A percentile compares a stretch with the other conserved stretches of the same genome.
Conservation (phyloP, 2,329 filamentous ascomycete species). For the Ceratocystis cubensis region DNA sequence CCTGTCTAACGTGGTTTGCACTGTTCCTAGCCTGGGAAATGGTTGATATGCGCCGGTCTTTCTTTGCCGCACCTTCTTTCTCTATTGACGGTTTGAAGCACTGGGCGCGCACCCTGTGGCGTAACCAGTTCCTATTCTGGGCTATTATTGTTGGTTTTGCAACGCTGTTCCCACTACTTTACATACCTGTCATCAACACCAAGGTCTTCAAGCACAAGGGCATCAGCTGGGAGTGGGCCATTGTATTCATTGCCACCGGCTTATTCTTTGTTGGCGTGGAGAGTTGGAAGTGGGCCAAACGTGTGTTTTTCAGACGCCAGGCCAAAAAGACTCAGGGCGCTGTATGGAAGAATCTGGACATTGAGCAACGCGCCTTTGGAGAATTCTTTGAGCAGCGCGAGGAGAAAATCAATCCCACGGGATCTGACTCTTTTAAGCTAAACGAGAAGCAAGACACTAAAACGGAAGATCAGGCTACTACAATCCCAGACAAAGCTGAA, state of each 20-base stretch:
- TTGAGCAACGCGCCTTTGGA: slow-evolving; percentile 32
- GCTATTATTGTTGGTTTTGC: slow-evolving; percentile 40
- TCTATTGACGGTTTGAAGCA: slow-evolving; percentile 33
- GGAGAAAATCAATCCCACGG: not conserved
- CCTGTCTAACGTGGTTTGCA: slow-evolving; percentile 62
- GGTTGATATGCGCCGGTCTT: slow-evolving; percentile 56
- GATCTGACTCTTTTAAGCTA: slow-evolving; percentile 6
- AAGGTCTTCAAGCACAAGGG: slow-evolving; percentile 48
- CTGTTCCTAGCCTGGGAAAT: slow-evolving; percentile 71
- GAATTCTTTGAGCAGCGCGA: slow-evolving; percentile 27
- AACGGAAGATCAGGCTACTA: not conserved
- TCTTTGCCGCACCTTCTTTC: slow-evolving; percentile 54
- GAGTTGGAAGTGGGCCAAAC: slow-evolving; percentile 47
- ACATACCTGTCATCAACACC: slow-evolving; percentile 48
- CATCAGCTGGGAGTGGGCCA: slow-evolving; percentile 51
- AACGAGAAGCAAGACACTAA: not conserved
- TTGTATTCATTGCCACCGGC: slow-evolving; percentile 41
- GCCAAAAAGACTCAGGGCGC: slow-evolving; percentile 24
- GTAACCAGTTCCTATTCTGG: slow-evolving; percentile 61
- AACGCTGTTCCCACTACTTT: slow-evolving; percentile 40
- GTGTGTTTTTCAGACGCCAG: slow-evolving; percentile 31
- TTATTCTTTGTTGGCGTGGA: slow-evolving; percentile 49
- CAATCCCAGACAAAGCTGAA: not conserved
- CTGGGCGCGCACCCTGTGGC: slow-evolving; percentile 56
- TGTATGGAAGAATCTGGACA: slow-evolving; percentile 30